Base-by-base conservation (phyloP, 2,329 filamentous ascomycete genomes). In the Westerdykella aurantiaca region DNA sequence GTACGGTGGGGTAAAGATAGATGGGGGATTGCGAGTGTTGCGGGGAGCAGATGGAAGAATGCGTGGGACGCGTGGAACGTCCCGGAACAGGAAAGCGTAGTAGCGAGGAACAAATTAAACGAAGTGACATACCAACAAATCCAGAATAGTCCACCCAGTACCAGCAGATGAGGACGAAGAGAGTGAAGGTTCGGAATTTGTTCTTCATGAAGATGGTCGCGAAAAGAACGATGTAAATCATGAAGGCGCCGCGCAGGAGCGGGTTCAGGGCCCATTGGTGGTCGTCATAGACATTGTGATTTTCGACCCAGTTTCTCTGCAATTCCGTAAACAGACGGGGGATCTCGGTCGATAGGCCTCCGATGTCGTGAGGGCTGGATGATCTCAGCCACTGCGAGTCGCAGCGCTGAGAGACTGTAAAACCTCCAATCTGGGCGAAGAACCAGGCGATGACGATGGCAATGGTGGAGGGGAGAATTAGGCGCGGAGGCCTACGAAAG, bases 261-360 rank as follows among this genome's bases (percentile, higher is more conserved):
- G 72, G 73, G 22, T 75, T 59, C 53, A 78, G 68, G 3, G 75
- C 74, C 76, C 76, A 79, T 52, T 78, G 76, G 47, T 78, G 75
- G 44, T 76, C 69, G 52, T 79, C 76, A 43, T 75, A 77, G 7
- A 70, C 64, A 60, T 75, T 76, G 52, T 71, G 72, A 1, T 69
- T 70, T 41, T 67, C 72, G 11, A 73, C 75, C 76, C 76, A 79
- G 10, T 70, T 72, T 9, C 61, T 67, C 18, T 75, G 61, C 49
- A 75, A 73, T 47, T 71, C 71, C 45, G 57, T 54, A 42, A 74
- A 69, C 31, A 78, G 56, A 14, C 72, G 62, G 23, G 61, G 49
- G 6, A 77, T 51, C 49, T 77, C 75, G 12, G 67, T 61, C 39
- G 60, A 61, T n/a, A 77, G 64, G 5, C 68, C 64, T 18, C 70